Base-by-base conservation (phyloP, 208 protist genomes). In the Trypanosoma conorhini region DNA sequence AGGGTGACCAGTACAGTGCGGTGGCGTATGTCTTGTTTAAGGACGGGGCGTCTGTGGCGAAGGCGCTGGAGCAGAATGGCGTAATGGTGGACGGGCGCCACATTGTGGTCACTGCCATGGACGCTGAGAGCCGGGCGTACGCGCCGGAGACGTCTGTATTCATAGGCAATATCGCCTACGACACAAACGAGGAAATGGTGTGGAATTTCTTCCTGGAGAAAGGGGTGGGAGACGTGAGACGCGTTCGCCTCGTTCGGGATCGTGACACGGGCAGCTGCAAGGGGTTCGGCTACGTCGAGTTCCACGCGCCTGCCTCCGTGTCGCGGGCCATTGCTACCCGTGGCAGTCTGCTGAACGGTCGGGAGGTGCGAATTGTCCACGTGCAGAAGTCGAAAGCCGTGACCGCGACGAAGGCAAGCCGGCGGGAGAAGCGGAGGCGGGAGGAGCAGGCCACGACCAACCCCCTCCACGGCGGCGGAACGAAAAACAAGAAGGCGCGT, bases 281-380 rank as follows among this genome's bases (percentile, higher is more conserved):
- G 61, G 93, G 93, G 19, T 96, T 96, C 54, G 93, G 93, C 54
- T 97, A 97, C 68, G 93, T 97, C 10, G 88, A 97, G 75, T 97
- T 97, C 60, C 26, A 82, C 21, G 55, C 68, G 60, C 12, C 57
- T 38, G 30, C 79, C 10, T 92, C 86, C 12, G 89, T 96, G 12
- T 35, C 69, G 40, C 66, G 70, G 7, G 93, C 90, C 22, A 88
- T 97, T 60, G 87, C 67, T 5, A 81, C 81, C 15, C 80, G 88
- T 15, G 93, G 88, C 0, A 77, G 66, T 46, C 55, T 80, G 40
- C 81, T 94, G 8, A 88, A 91, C 71, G 90, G 85, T 24, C 81
- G 91, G 1, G 83, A 89, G 28, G 52, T 97, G 9, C 86, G 93
- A 55, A 95, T 97, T 38, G 85, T 92, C 13, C 91, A 94, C 76